Evolutionary conservation across 768 basidiomycete genomes (phyloP).

Genomic region (Kwoniella pini): DNA sequence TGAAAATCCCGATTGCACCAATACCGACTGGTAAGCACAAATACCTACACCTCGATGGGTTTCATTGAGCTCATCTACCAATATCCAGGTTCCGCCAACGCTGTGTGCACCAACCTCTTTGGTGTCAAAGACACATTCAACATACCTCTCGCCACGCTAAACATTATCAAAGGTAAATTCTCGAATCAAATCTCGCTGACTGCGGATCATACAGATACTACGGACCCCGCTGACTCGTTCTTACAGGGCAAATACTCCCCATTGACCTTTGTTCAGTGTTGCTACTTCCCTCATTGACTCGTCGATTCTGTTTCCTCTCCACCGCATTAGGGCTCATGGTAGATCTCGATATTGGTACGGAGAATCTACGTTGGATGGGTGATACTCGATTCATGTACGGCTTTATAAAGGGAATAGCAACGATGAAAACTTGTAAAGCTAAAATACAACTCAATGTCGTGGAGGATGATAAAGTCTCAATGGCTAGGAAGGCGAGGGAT

Average conservation of each 20-base stretch:
- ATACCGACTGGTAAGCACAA: constrained; percentile 51
- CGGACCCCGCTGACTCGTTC: too few relatives aligned
- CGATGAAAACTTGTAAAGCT: constrained; percentile 38
- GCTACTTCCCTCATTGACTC: constrained; percentile 30
- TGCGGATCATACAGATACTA: background rate
- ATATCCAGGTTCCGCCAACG: constrained; percentile 49
- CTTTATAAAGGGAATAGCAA: constrained; percentile 41
- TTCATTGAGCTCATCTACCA: background rate
- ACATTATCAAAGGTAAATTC: constrained; percentile 52
- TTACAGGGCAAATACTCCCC: constrained; percentile 36
- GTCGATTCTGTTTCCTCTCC: constrained; percentile 46
- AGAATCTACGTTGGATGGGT: constrained; percentile 54
- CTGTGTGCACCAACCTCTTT: constrained; percentile 48
- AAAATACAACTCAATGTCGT: constrained; percentile 47
- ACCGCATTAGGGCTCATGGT: constrained; percentile 51
- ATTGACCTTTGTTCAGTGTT: constrained; percentile 52
- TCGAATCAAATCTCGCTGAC: background rate
- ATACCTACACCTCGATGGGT: background rate
- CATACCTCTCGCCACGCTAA: constrained; percentile 48
- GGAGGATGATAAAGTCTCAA: constrained; percentile 36
- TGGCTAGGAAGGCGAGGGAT: constrained; percentile 33
- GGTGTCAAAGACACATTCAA: constrained; percentile 52
- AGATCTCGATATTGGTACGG: constrained; percentile 50
- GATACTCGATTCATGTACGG: constrained; percentile 52
- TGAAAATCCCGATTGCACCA: constrained; percentile 50